Conservation (phyloP, 768 basidiomycete species). For the Xerocomellus dryophilus region DNA sequence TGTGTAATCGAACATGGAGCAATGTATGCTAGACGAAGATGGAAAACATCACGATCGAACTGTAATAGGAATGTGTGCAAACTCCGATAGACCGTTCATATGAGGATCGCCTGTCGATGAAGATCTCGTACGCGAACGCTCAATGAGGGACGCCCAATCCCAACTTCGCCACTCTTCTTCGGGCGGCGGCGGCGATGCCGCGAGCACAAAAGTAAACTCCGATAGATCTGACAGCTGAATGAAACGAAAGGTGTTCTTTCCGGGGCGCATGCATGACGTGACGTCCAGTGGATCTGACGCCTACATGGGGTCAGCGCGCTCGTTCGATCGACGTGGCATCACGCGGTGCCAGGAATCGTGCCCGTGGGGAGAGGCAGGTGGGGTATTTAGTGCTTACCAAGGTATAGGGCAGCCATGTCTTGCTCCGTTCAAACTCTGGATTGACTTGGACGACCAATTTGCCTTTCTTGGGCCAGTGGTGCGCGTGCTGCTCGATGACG, state of each 20-base stretch:
- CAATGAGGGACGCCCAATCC: conserved; percentile 23
- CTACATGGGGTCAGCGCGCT: conserved; percentile 14
- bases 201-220: conserved; percentile 44
- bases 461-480: conserved; percentile 45
- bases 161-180: conserved; percentile 22
- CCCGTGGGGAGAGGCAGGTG: background rate
- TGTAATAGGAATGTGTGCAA: conserved; percentile 16
- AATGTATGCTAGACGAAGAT: background rate
- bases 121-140: background rate
- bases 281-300: conserved; percentile 38
- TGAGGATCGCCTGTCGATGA: background rate
- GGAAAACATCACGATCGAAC: conserved; percentile 18
- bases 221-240: conserved; percentile 47
- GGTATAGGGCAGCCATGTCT: conserved; percentile 43
- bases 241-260: conserved; percentile 47
- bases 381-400: conserved; percentile 34
- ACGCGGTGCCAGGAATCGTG: background rate
- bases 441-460: conserved; percentile 47
- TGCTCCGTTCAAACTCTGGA: conserved; percentile 30
- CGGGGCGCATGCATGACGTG: conserved; percentile 39
- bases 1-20: background rate
- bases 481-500: conserved; percentile 15
- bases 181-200: conserved; percentile 31
- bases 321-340: background rate
- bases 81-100: conserved; percentile 11